These are phyloP conservation scores for Nakazawaea anatomiae DNA, from an alignment of 805 yeast genomes.

Conservation along the genomic window DNA sequence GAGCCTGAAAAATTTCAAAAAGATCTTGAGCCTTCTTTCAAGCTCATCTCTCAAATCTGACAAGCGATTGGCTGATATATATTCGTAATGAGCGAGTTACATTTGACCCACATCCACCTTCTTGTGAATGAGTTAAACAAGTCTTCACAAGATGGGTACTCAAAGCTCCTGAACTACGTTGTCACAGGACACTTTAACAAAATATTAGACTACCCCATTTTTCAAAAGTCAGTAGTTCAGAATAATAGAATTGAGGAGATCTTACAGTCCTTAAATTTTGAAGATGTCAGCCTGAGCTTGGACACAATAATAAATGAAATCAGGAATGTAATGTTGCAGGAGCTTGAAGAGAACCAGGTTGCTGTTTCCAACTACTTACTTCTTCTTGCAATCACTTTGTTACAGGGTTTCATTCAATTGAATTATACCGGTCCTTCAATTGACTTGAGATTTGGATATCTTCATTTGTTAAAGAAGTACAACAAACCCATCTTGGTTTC, in stretches of 20 bases:
- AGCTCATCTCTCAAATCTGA: slow-evolving; percentile 3
- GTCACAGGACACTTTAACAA: slow-evolving; percentile 1
- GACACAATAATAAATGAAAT: neutral
- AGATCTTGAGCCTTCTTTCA: neutral
- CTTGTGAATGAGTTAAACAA: neutral
- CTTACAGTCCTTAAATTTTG: neutral
- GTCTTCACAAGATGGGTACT: neutral
- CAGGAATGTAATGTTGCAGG: neutral
- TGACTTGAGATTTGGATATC: slow-evolving; percentile 22
- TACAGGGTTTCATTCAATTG: slow-evolving; percentile 66
- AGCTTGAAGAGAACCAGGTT: neutral
- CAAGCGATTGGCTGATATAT: neutral
- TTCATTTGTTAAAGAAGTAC: slow-evolving; percentile 1
- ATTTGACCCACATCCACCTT: neutral
- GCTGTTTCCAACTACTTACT: slow-evolving; percentile 12
- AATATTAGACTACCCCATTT: neutral
- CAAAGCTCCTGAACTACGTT: neutral
- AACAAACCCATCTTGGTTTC: slow-evolving; percentile 25
- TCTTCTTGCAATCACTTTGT: slow-evolving; percentile 47
- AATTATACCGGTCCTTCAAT: slow-evolving; percentile 82
- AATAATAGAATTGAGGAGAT: neutral
- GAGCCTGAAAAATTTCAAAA: neutral
- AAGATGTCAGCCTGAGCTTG: neutral
- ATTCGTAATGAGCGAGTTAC: neutral
- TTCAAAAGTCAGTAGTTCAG: neutral